These are phyloP conservation scores for Cytospora schulzeri DNA, from an alignment of 2,329 filamentous ascomycete species.

Conservation along the genomic window DNA sequence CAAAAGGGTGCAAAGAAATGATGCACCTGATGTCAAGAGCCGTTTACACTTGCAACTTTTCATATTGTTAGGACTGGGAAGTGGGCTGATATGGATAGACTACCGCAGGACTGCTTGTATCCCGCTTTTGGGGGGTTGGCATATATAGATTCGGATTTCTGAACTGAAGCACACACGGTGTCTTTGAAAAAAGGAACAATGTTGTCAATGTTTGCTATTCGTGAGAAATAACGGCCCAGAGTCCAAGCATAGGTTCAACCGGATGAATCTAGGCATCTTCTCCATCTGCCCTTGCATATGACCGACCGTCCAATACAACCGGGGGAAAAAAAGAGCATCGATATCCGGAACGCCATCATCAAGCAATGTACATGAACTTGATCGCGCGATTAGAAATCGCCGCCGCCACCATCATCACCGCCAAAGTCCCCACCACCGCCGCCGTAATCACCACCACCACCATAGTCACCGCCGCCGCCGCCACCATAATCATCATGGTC, in stretches of 20 bases:
- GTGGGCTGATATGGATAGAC: neutral
- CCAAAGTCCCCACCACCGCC: constrained; percentile 28
- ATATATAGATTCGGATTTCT: neutral
- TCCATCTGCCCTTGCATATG: neutral
- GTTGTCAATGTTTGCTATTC: neutral
- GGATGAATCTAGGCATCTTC: neutral
- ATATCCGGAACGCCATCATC: constrained; percentile 13
- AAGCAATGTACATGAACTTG: neutral
- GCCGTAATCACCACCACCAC: constrained; percentile 39
- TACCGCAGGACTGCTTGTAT: neutral
- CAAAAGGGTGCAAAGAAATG: constrained; percentile 16
- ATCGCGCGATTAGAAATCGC: constrained; percentile 42
- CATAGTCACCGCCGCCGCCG: constrained; percentile 41
- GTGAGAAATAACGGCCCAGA: neutral
- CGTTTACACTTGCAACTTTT: neutral
- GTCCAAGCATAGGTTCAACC: neutral
- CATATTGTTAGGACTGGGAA: neutral
- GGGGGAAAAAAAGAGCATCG: constrained; percentile 15
- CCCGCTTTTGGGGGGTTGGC: neutral
- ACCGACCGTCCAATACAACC: constrained; percentile 14
- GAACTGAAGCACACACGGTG: neutral
- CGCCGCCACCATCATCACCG: constrained; percentile 33
- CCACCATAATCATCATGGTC: constrained; percentile 53
- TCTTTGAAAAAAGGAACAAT: neutral
- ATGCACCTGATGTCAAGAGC: neutral